Evolutionary conservation across 2,329 filamentous ascomycete genomes (phyloP).

Genomic region (Aspergillus transmontanensis): DNA sequence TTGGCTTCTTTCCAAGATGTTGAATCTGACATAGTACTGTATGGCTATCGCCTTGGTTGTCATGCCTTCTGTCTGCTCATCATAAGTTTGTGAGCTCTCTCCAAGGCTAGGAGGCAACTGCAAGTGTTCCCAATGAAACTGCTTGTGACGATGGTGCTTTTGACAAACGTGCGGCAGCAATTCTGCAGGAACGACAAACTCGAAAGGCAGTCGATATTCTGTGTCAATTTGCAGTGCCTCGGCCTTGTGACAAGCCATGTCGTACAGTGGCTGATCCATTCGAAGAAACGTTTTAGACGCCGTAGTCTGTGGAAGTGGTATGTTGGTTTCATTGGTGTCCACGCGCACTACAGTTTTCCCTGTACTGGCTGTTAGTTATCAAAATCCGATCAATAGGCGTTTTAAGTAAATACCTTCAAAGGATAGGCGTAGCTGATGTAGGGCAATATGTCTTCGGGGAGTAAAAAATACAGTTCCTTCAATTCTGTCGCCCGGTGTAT

Average conservation of each 20-base stretch:
- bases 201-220: slow-evolving; percentile 15
- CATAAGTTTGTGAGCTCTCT: background rate
- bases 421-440: background rate
- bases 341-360: slow-evolving; percentile 14
- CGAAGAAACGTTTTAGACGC: slow-evolving; percentile 17
- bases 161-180: slow-evolving; percentile 19
- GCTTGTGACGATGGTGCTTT: slow-evolving; percentile 14
- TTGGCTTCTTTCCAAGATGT: background rate
- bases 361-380: background rate
- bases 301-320: slow-evolving; percentile 12
- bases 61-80: slow-evolving; percentile 10
- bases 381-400: too few relatives aligned
- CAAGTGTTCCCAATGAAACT: slow-evolving; percentile 19
- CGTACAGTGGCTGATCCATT: slow-evolving; percentile 15
- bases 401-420: slow-evolving; percentile 8
- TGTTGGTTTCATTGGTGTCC: slow-evolving; percentile 19
- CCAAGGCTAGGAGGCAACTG: slow-evolving; percentile 20
- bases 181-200: slow-evolving; percentile 19
- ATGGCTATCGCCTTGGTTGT: slow-evolving; percentile 8
- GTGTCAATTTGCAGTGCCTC: background rate
- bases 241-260: background rate
- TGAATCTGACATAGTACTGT: slow-evolving; percentile 12
- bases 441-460: slow-evolving; percentile 6
- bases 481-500: slow-evolving; percentile 17
- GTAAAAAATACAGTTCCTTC: slow-evolving; percentile 13